Evolutionary conservation across 176 grass and related monocot species (phyloP).

Genomic region (Guadua angustifolia): DNA sequence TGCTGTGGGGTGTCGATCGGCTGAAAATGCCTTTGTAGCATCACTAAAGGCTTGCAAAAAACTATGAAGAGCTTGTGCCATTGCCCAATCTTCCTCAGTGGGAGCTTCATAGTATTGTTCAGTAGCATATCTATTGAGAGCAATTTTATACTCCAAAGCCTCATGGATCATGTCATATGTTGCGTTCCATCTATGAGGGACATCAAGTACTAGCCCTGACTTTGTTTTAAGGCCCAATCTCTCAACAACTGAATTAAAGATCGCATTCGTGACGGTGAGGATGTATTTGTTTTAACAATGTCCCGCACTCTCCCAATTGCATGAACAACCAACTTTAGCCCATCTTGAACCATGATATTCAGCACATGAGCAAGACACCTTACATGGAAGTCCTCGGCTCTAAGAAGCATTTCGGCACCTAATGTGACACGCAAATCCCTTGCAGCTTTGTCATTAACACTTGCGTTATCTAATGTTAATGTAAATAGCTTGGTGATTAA

Average conservation of each 20-base stretch:
- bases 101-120: background rate
- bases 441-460: no score
- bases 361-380: background rate
- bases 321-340: background rate
- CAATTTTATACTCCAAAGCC: background rate
- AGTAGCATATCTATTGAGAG: background rate
- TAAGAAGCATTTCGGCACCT: background rate
- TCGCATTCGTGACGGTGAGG: background rate
- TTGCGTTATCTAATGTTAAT: no score
- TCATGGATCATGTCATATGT: conserved; percentile 6
- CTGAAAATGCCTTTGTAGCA: background rate
- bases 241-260: no score
- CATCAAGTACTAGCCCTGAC: background rate
- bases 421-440: no score
- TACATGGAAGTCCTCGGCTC: background rate
- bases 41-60: background rate
- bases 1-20: background rate
- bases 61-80: background rate
- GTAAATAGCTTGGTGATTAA: no score
- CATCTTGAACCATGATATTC: conserved; percentile 3
- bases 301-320: background rate
- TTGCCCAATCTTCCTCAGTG: background rate
- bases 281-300: background rate
- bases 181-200: background rate
- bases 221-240: background rate